A percentile compares a stretch with the other conserved stretches of the same genome.
These are phyloP conservation scores for Kappamyces sp. DNA, from an alignment of 192 early-diverging fungal genomes.

Conservation along the genomic window DNA sequence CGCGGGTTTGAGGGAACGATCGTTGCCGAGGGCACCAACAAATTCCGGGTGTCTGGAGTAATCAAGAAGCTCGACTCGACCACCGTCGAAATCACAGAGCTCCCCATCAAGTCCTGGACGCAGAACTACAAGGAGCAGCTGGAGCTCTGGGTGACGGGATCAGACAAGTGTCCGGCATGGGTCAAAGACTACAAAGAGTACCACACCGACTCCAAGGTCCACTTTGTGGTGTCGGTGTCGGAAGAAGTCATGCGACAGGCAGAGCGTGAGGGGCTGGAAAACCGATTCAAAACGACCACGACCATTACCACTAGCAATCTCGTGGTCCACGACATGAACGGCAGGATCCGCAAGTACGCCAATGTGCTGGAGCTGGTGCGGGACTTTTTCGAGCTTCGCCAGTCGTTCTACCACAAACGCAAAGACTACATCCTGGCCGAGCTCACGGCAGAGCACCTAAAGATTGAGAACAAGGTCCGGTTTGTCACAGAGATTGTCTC, in stretches of 20 bases:
- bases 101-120: slow-evolving; percentile 86
- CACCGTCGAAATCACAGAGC: slow-evolving; percentile 80
- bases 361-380: slow-evolving; percentile 71
- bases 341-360: slow-evolving; percentile 75
- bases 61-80: slow-evolving; percentile 66
- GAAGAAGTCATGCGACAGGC: slow-evolving; percentile 65
- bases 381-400: slow-evolving; percentile 83
- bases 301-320: slow-evolving; percentile 80
- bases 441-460: slow-evolving; percentile 27
- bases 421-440: slow-evolving; percentile 46
- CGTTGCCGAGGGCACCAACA: slow-evolving; percentile 44
- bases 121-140: slow-evolving; percentile 80
- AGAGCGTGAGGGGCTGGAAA: slow-evolving; percentile 73
- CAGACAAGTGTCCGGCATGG: slow-evolving; percentile 63
- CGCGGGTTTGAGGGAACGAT: slow-evolving; percentile 84
- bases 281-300: slow-evolving; percentile 69
- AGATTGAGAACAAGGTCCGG: slow-evolving; percentile 75
- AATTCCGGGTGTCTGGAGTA: slow-evolving; percentile 63
- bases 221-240: slow-evolving; percentile 61
- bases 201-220: slow-evolving; percentile 58
- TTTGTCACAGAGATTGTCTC: slow-evolving; percentile 90
- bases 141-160: slow-evolving; percentile 64
- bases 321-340: slow-evolving; percentile 88
- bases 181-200: slow-evolving; percentile 72
- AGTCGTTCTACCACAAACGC: slow-evolving; percentile 80